These are phyloP conservation scores for Paramyrothecium roridum DNA, from an alignment of 2,329 filamentous ascomycete genomes.

Conservation along the genomic window DNA sequence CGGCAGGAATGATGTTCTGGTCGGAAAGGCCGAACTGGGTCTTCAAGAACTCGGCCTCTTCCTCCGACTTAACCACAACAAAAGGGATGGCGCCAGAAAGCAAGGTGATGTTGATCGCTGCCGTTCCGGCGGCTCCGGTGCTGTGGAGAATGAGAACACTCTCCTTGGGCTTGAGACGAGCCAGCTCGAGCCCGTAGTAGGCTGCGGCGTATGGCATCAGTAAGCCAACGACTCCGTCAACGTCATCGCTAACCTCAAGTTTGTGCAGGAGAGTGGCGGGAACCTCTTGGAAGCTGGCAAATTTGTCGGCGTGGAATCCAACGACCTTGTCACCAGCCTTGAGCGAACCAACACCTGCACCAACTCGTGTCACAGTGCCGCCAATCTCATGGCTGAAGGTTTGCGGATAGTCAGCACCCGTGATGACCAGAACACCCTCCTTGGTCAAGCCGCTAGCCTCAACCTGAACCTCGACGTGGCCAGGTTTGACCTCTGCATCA, in stretches of 20 bases:
- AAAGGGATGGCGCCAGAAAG: conserved; percentile 11
- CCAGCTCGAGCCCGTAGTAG: conserved; percentile 19
- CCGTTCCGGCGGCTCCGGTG: conserved; percentile 13
- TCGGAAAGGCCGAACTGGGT: background rate
- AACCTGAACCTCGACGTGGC: background rate
- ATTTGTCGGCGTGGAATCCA: conserved; percentile 12
- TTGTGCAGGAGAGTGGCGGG: conserved; percentile 11
- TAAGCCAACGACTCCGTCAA: conserved; percentile 10
- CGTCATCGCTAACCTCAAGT: conserved; percentile 8
- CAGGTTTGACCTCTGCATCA: conserved; percentile 6
- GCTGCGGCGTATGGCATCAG: conserved; percentile 7
- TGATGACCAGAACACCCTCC: conserved; percentile 10
- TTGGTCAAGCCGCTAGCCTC: background rate
- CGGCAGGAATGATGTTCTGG: background rate
- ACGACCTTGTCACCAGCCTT: conserved; percentile 19
- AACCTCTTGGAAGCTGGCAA: conserved; percentile 15
- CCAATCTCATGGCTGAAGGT: conserved; percentile 11
- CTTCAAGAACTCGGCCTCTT: background rate
- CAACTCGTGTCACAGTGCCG: conserved; percentile 16
- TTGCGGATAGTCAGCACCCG: conserved; percentile 17
- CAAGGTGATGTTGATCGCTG: conserved; percentile 15
- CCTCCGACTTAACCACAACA: conserved; percentile 7
- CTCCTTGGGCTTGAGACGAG: conserved; percentile 10
- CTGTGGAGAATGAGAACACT: conserved; percentile 15
- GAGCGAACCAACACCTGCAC: conserved; percentile 10